These are phyloP conservation scores for Bertia moriformis DNA, from an alignment of 2,329 filamentous ascomycete genomes.

Conservation along the genomic window DNA sequence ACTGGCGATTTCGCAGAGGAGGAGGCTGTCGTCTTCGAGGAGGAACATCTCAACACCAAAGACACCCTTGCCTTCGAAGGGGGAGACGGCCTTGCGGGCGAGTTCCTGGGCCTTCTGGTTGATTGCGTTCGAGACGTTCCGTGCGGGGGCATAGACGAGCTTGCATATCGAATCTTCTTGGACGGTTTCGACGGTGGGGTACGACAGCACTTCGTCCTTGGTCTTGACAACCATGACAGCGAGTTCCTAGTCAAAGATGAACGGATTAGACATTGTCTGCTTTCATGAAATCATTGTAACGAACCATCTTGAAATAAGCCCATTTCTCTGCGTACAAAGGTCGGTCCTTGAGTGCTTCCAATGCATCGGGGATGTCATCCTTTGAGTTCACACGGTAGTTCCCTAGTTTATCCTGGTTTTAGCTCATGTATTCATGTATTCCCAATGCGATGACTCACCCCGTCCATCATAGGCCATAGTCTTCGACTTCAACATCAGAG, in stretches of 20 bases:
- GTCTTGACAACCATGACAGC: conserved; percentile 67
- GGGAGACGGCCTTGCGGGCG: conserved; percentile 49
- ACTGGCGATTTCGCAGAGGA: conserved; percentile 44
- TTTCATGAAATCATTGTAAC: conserved; percentile 4
- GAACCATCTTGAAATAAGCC: conserved; percentile 45
- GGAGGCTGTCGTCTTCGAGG: conserved; percentile 29
- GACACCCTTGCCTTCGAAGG: conserved; percentile 55
- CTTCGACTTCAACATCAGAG: conserved; percentile 58
- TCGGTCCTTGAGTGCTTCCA: conserved; percentile 39
- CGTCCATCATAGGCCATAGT: conserved; percentile 57
- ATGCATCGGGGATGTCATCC: conserved; percentile 40
- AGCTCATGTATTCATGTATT: too few relatives aligned
- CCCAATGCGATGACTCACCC: conserved; percentile 17
- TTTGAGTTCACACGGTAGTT: conserved; percentile 50
- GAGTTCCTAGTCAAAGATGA: conserved; percentile 28
- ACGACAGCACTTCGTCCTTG: conserved; percentile 45
- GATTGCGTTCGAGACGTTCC: conserved; percentile 37
- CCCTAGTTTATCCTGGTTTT: conserved; percentile 19
- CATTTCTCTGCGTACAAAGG: conserved; percentile 57
- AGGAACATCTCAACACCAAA: conserved; percentile 68
- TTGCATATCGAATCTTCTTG: conserved; percentile 67
- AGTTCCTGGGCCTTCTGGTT: conserved; percentile 46
- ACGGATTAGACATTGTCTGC: too few relatives aligned
- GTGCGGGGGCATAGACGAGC: conserved; percentile 56
- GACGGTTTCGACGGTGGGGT: conserved; percentile 58